phyloP scores from a whole-genome alignment of 2,329 filamentous ascomycete genomes.

The Huntiella decipiens region DNA sequence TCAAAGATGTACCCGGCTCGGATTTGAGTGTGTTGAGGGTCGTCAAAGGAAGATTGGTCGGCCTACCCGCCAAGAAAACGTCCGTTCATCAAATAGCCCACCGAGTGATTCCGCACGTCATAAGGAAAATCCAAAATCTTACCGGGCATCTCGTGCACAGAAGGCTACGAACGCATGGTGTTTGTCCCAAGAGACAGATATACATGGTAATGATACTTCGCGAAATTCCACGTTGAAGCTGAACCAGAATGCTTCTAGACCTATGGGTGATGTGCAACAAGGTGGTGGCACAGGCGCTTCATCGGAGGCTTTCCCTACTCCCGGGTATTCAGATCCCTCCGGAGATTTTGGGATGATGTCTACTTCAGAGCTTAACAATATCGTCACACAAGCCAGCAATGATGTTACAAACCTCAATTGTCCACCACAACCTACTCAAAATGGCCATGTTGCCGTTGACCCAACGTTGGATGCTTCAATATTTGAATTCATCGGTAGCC shows the following conservation, averaged over 20 bases:
- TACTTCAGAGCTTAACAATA: neutral
- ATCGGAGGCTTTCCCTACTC: constrained; percentile 1
- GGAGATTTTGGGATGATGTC: neutral
- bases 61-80: constrained; percentile 14
- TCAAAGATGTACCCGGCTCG: constrained; percentile 16
- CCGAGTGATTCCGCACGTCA: neutral
- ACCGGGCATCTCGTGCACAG: neutral
- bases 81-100: neutral
- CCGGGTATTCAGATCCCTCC: neutral
- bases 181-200: neutral
- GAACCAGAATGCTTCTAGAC: neutral
- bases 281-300: neutral
- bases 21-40: constrained; percentile 16
- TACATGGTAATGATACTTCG: neutral
- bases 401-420: neutral
- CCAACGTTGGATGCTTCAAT: neutral
- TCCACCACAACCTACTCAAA: neutral
- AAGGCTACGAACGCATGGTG: neutral
- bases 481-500: constrained; percentile 1
- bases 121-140: neutral
- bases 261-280: neutral
- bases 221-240: neutral
- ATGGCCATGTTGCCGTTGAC: neutral
- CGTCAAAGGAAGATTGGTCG: constrained; percentile 18
- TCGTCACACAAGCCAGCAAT: neutral